phyloP scores from a whole-genome alignment of 805 yeast genomes.

The Candida krabiensis region DNA sequence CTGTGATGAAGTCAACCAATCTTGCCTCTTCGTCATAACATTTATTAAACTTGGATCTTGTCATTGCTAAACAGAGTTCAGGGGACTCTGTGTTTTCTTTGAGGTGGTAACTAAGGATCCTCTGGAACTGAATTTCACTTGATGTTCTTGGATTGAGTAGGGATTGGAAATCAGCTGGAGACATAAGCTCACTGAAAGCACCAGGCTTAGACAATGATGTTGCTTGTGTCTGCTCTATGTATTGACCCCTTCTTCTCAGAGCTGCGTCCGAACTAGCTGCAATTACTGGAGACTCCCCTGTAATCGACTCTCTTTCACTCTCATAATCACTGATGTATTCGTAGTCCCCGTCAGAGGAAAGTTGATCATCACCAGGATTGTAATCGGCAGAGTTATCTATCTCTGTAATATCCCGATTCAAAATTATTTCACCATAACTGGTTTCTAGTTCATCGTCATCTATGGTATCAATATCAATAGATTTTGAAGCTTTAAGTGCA shows the following conservation, averaged over 20 bases:
- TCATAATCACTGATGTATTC: slow-evolving; percentile 19
- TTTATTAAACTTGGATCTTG: slow-evolving; percentile 30
- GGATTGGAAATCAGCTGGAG: slow-evolving; percentile 24
- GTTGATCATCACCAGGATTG: slow-evolving; percentile 4
- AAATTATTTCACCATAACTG: slow-evolving; percentile 11
- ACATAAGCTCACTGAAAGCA: slow-evolving; percentile 19
- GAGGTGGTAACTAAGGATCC: slow-evolving; percentile 32
- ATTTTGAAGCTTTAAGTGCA: neutral
- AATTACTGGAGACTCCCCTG: neutral
- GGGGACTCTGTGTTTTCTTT: neutral
- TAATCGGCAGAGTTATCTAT: slow-evolving; percentile 15
- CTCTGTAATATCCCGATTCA: slow-evolving; percentile 12
- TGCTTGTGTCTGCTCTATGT: neutral
- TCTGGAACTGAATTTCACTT: slow-evolving; percentile 26
- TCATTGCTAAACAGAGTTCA: slow-evolving; percentile 19
- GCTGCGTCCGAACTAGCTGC: neutral
- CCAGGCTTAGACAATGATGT: slow-evolving; percentile 1
- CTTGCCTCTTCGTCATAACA: slow-evolving; percentile 24
- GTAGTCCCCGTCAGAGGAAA: slow-evolving; percentile 10
- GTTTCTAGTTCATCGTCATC: slow-evolving; percentile 9
- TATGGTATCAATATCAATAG: slow-evolving; percentile 6
- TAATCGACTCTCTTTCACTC: slow-evolving; percentile 8
- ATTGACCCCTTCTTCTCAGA: slow-evolving; percentile 2
- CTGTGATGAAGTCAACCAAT: slow-evolving; percentile 28
- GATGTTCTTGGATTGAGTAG: slow-evolving; percentile 25